These are phyloP conservation scores for Rutstroemia sp. DNA, from an alignment of 2,329 filamentous ascomycete genomes.

Conservation along the genomic window DNA sequence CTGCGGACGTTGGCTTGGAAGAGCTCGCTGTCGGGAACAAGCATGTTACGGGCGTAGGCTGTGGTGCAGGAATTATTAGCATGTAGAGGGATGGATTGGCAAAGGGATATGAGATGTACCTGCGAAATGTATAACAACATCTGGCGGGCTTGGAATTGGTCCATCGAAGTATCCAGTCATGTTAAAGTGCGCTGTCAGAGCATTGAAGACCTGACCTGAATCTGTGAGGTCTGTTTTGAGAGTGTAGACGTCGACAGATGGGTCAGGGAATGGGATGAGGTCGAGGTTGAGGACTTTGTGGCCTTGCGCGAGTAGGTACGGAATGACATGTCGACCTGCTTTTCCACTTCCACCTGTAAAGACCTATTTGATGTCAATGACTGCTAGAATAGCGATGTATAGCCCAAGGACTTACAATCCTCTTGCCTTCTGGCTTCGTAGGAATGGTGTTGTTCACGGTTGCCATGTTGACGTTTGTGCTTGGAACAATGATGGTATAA, in stretches of 20 bases:
- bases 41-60: conserved; percentile 51
- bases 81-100: too few species aligned
- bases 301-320: conserved; percentile 27
- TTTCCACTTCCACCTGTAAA: conserved; percentile 33
- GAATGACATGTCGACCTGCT: conserved; percentile 31
- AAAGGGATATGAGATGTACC: conserved; percentile 43
- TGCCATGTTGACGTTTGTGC: background rate
- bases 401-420: background rate
- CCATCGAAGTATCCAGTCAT: conserved; percentile 36
- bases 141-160: conserved; percentile 38
- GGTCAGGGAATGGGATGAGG: conserved; percentile 26
- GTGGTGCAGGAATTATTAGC: conserved; percentile 36
- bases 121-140: conserved; percentile 50
- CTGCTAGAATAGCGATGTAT: background rate
- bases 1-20: conserved; percentile 48
- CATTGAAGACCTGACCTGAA: conserved; percentile 34
- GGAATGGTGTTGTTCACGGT: background rate
- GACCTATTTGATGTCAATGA: conserved; percentile 16
- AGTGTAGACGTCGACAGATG: conserved; percentile 27
- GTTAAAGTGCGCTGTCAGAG: conserved; percentile 42
- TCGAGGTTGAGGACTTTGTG: conserved; percentile 34
- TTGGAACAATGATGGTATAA: too few species aligned
- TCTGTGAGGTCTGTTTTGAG: conserved; percentile 32
- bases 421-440: background rate
- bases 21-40: conserved; percentile 53